Base-by-base conservation (phyloP, 495 filamentous ascomycete genomes). In the Thozetella sp. region DNA sequence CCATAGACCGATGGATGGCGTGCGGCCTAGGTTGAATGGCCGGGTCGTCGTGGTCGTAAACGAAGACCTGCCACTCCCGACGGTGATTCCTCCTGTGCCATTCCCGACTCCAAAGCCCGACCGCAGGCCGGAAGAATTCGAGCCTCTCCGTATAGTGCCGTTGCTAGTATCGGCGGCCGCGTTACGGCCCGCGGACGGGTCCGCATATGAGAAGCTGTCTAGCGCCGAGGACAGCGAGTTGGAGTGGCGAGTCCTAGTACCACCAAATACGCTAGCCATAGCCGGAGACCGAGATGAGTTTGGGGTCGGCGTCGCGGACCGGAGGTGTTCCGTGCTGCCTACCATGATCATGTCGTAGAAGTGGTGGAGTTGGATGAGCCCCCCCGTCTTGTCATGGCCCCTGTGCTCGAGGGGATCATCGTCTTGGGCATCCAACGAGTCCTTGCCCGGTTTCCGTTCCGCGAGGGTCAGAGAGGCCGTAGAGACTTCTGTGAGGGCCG, bases 401-500 rank as follows among this genome's bases (percentile, higher is more conserved):
- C 22, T 23, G 15, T 40, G 53, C 1, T 25, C 51, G 1, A 19
- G 72, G 64, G 3, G 67, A 64, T 34, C 62, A 25, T n/a, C 70
- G 59, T 19, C 64, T 25, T 46, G 56, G 51, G 46, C 48, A 13
- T 50, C 58, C 13, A 51, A 40, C 23, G 63, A 58, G 30, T 64
- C 65, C 57, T 40, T 60, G 54, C 25, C 66, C 3, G 86, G 82
- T 43, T 88, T 89, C 37, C 90, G 85, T 25, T 90, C 85, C 12
- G 94, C 93, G 88, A 97, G 88, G 0, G 95, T 97, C 25, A 99
- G 80, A 0, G 93, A 96, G 10, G 93, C 90, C 75, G 94, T 92
- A 27, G 86, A 88, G 17, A 98, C 90, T 69, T 98, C 93, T 52
- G 95, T 81, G 9, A 99, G 81, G 1, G 94, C 90, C 0, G 95